Conservation (phyloP, 768 basidiomycete species). For the Filobasidium wieringae region DNA sequence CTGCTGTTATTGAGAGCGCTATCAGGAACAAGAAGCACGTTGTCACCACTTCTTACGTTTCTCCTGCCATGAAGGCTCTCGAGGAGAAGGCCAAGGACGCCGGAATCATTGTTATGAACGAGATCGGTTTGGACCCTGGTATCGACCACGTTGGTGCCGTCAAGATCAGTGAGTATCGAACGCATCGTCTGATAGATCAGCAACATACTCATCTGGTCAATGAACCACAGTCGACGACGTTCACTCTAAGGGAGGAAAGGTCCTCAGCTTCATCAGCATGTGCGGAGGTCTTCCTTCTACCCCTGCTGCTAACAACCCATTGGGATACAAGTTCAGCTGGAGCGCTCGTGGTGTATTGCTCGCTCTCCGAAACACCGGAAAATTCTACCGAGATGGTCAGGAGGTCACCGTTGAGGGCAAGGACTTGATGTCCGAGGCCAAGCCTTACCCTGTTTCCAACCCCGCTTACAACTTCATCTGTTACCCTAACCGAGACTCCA, state of each 20-base stretch:
- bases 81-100: constrained; percentile 70
- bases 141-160: constrained; percentile 77
- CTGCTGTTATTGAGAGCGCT: constrained; percentile 77
- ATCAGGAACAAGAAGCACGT: constrained; percentile 82
- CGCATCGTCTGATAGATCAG: no score
- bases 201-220: no score
- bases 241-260: constrained; percentile 85
- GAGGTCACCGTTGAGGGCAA: constrained; percentile 57
- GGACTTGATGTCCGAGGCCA: constrained; percentile 75
- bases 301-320: constrained; percentile 79
- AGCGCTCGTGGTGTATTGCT: constrained; percentile 90
- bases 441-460: constrained; percentile 76
- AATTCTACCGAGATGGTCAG: constrained; percentile 59
- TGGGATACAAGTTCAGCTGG: constrained; percentile 99
- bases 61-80: constrained; percentile 76
- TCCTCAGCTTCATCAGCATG: constrained; percentile 64
- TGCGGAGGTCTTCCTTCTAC: constrained; percentile 93
- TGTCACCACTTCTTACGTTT: constrained; percentile 92
- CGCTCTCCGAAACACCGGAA: constrained; percentile 80
- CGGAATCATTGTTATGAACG: constrained; percentile 89
- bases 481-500: constrained; percentile 92
- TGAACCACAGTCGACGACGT: constrained; percentile 60
- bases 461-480: constrained; percentile 83
- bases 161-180: constrained; percentile 57
- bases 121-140: constrained; percentile 93